A percentile compares a stretch with the other conserved stretches of the same genome.
Evolutionary conservation across 371 early-diverging fungal genomes (phyloP).

Genomic region (Polyrhizophydium stewartii): DNA sequence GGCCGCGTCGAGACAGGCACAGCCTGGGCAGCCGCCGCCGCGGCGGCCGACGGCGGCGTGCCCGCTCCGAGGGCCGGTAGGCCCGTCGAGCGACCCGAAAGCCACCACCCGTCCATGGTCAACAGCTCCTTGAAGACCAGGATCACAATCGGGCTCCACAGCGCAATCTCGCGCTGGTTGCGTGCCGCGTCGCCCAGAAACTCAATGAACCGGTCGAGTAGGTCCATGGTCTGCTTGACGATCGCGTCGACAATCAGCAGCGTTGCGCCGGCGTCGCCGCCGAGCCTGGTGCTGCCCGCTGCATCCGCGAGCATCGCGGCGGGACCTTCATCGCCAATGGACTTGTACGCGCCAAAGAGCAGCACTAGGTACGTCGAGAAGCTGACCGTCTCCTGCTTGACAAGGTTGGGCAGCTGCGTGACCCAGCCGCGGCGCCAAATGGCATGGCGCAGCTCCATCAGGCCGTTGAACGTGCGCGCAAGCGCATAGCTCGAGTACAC

Average conservation of each 20-base stretch:
- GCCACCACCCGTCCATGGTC: conserved; percentile 31
- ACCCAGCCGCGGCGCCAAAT: conserved; percentile 79
- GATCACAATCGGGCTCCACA: conserved; percentile 48
- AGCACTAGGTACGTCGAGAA: conserved; percentile 31
- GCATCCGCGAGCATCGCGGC: not conserved
- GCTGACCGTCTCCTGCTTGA: conserved; percentile 64
- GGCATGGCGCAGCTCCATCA: conserved; percentile 71
- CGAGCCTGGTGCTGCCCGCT: not conserved
- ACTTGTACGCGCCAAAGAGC: conserved; percentile 36
- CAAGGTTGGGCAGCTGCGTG: conserved; percentile 80
- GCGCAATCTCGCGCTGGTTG: conserved; percentile 33
- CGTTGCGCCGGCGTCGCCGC: not conserved
- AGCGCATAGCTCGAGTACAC: conserved; percentile 73
- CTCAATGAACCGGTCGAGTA: conserved; percentile 31
- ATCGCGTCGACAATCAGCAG: conserved; percentile 14
- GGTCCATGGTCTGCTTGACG: conserved; percentile 28
- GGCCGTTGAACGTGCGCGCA: conserved; percentile 74
- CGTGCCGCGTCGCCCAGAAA: conserved; percentile 28
- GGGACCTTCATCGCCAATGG: conserved; percentile 6
- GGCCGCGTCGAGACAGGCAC: not conserved
- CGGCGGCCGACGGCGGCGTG: not conserved
- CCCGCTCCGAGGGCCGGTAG: not conserved
- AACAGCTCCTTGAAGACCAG: conserved; percentile 38
- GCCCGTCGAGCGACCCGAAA: not conserved
- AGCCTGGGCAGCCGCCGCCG: not conserved